These are phyloP conservation scores for Cyclocybe cylindracea DNA, from an alignment of 768 basidiomycete genomes.

Conservation along the genomic window DNA sequence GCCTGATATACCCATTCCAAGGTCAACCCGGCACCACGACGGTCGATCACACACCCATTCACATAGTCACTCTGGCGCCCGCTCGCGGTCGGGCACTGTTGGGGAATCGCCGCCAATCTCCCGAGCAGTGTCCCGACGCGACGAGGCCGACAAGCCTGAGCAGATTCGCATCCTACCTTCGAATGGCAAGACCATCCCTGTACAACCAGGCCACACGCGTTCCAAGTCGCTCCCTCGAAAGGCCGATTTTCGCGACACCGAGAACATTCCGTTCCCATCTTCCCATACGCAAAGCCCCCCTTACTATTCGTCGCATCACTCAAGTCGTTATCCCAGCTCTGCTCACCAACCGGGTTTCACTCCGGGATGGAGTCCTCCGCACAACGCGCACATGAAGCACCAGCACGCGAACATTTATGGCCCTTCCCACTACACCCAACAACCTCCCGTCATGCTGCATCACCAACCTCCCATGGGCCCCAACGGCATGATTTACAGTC, in stretches of 20 bases:
- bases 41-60: slow-evolving; percentile 23
- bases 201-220: slow-evolving; percentile 37
- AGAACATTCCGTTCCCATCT: slow-evolving; percentile 24
- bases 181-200: slow-evolving; percentile 33
- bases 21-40: slow-evolving; percentile 26
- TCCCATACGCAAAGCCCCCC: slow-evolving; percentile 25
- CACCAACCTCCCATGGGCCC: slow-evolving; percentile 53
- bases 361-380: slow-evolving; percentile 22
- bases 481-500: slow-evolving; percentile 68
- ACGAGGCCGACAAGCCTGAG: slow-evolving; percentile 44
- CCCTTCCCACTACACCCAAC: slow-evolving; percentile 46
- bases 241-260: slow-evolving; percentile 27
- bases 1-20: slow-evolving; percentile 61
- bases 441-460: slow-evolving; percentile 59
- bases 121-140: slow-evolving; percentile 26
- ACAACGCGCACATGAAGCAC: slow-evolving; percentile 30
- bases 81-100: slow-evolving; percentile 41
- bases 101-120: slow-evolving; percentile 26
- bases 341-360: slow-evolving; percentile 30
- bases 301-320: slow-evolving; percentile 17
- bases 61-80: slow-evolving; percentile 33
- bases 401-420: slow-evolving; percentile 64
- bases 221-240: slow-evolving; percentile 49
- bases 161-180: slow-evolving; percentile 67
- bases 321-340: slow-evolving; percentile 6